Evolutionary conservation across 2,329 filamentous ascomycete species (phyloP).

Genomic region (Parasarocladium wereldwijsianum): DNA sequence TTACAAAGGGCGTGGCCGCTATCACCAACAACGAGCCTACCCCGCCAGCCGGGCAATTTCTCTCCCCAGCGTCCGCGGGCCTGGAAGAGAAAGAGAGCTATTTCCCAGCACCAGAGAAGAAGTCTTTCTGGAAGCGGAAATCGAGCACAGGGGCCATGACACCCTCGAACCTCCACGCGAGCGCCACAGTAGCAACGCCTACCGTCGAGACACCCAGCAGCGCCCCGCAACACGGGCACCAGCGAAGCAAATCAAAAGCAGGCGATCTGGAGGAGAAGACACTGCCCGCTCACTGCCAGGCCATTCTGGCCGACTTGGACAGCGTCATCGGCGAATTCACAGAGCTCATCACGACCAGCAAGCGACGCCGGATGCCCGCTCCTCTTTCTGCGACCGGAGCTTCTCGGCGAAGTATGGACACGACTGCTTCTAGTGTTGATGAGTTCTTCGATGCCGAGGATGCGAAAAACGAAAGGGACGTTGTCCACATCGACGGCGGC

Average conservation of each 20-base stretch:
- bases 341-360: constrained; percentile 60
- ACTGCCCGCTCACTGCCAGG: constrained; percentile 69
- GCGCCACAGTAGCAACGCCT: constrained; percentile 14
- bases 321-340: constrained; percentile 73
- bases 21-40: constrained; percentile 7
- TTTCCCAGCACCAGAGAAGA: constrained; percentile 40
- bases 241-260: constrained; percentile 7
- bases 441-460: constrained; percentile 91
- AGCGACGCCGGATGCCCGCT: constrained; percentile 51
- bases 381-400: constrained; percentile 31
- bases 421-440: constrained; percentile 51
- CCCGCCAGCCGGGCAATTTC: constrained; percentile 14
- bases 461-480: constrained; percentile 35
- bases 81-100: constrained; percentile 41
- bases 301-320: constrained; percentile 74
- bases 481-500: constrained; percentile 60
- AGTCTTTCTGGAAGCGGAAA: constrained; percentile 88
- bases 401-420: constrained; percentile 60
- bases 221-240: constrained; percentile 20
- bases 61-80: constrained; percentile 26
- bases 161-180: constrained; percentile 24
- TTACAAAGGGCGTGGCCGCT: constrained; percentile 75
- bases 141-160: constrained; percentile 38
- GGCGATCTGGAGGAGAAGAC: constrained; percentile 41
- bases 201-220: constrained; percentile 16